phyloP scores from a whole-genome alignment of 2,329 filamentous ascomycete species.

The Fusarium napiforme region DNA sequence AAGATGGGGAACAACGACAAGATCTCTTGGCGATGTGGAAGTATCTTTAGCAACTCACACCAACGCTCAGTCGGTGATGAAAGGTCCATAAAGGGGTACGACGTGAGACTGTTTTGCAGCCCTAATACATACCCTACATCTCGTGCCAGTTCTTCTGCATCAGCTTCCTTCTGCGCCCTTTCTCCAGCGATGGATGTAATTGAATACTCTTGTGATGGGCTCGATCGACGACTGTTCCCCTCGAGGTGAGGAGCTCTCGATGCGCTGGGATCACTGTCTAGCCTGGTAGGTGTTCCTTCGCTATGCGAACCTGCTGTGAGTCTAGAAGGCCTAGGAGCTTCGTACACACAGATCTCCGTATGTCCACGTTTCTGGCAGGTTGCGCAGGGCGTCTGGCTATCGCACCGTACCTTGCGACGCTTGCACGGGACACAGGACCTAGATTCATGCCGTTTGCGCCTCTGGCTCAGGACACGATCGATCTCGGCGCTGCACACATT shows the following conservation, averaged over 20 bases:
- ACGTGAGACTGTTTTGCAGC: neutral
- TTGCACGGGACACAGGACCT: neutral
- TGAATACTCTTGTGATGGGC: neutral
- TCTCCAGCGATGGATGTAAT: neutral
- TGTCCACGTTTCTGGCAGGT: neutral
- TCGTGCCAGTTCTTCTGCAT: neutral
- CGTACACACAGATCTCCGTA: neutral
- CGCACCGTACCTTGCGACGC: neutral
- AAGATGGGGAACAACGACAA: neutral
- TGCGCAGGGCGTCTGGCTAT: neutral
- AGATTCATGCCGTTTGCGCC: neutral
- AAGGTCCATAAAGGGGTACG: neutral
- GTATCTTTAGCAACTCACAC: neutral
- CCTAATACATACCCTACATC: neutral
- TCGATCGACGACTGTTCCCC: neutral
- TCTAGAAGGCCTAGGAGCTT: neutral
- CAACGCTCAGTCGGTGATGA: neutral
- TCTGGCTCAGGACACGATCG: neutral
- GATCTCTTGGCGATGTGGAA: neutral
- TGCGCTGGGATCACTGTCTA: neutral
- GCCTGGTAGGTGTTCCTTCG: neutral
- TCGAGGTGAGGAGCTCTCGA: neutral
- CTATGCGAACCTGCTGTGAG: neutral
- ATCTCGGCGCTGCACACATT: neutral
- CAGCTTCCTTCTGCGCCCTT: neutral